Evolutionary conservation across 2,329 filamentous ascomycete species (phyloP).

Genomic region (Clarireedia hainanense): DNA sequence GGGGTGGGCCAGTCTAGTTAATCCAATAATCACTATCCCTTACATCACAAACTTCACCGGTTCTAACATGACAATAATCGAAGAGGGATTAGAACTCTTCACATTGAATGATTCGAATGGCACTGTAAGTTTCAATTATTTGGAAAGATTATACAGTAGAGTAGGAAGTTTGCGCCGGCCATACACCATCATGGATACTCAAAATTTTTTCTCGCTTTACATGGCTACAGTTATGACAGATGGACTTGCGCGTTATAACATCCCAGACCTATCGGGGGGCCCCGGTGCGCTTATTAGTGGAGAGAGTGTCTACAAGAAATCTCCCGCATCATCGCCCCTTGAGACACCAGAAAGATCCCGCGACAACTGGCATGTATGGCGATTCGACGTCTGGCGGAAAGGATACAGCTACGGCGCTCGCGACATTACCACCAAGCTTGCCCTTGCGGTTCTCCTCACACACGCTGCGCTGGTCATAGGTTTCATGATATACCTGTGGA

Average conservation of each 20-base stretch:
- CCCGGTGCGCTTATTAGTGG: no score
- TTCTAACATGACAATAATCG: not conserved
- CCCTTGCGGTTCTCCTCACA: not conserved
- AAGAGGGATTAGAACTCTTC: not conserved
- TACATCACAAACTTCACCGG: not conserved
- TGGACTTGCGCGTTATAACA: not conserved
- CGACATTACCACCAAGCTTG: not conserved
- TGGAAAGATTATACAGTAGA: not conserved
- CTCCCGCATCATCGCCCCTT: not conserved
- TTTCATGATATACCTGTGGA: not conserved
- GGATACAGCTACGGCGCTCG: not conserved
- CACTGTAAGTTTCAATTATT: not conserved
- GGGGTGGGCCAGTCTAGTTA: not conserved
- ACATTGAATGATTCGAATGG: not conserved
- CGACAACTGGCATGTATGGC: not conserved
- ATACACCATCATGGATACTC: not conserved
- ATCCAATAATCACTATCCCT: not conserved
- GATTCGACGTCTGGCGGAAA: not conserved
- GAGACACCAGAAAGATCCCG: not conserved
- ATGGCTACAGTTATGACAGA: not conserved
- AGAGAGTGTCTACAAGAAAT: no score
- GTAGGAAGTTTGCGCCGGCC: not conserved
- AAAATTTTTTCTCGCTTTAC: not conserved
- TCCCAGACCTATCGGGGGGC: no score
- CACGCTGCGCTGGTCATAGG: not conserved